phyloP scores from a whole-genome alignment of 2,329 filamentous ascomycete genomes.

The Teratosphaeria gauchensis region DNA sequence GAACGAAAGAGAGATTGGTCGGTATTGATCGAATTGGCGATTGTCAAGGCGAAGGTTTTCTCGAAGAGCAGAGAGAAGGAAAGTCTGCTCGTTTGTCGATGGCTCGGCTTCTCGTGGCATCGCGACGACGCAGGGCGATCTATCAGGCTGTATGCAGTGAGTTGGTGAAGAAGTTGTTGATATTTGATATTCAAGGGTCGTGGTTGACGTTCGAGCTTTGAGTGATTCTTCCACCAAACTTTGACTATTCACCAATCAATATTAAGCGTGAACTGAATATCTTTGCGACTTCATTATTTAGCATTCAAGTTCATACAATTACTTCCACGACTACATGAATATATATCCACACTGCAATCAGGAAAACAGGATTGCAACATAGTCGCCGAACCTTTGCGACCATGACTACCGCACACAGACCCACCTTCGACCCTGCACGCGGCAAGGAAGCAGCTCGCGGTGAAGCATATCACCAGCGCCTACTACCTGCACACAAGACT shows the following conservation, averaged over 20 bases:
- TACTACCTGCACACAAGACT: slow-evolving; percentile 85
- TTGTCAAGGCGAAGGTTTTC: slow-evolving; percentile 78
- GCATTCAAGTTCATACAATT: background rate
- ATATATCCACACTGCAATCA: background rate
- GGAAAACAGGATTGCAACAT: background rate
- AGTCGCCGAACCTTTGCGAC: slow-evolving; percentile 7
- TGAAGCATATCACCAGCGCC: slow-evolving; percentile 89
- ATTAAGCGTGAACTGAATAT: background rate
- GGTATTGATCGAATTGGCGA: slow-evolving; percentile 69
- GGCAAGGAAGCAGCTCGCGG: slow-evolving; percentile 93
- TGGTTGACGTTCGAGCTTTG: background rate
- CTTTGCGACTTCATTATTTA: background rate
- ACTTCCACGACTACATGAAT: background rate
- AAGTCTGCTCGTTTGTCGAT: slow-evolving; percentile 78
- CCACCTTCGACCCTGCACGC: slow-evolving; percentile 90
- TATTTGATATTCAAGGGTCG: background rate
- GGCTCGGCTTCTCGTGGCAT: slow-evolving; percentile 88
- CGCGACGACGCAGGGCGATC: slow-evolving; percentile 12
- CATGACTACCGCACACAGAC: slow-evolving; percentile 58
- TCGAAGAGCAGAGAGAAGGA: slow-evolving; percentile 72
- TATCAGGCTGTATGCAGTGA: background rate
- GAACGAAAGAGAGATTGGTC: slow-evolving; percentile 67
- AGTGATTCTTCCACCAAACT: background rate
- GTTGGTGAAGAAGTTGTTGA: background rate
- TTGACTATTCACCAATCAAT: background rate